Evolutionary conservation across 1,284 basidiomycete genomes (phyloP), one percentile per base, ranked within the genome.

Genomic region (Phlebopus sp.): DNA sequence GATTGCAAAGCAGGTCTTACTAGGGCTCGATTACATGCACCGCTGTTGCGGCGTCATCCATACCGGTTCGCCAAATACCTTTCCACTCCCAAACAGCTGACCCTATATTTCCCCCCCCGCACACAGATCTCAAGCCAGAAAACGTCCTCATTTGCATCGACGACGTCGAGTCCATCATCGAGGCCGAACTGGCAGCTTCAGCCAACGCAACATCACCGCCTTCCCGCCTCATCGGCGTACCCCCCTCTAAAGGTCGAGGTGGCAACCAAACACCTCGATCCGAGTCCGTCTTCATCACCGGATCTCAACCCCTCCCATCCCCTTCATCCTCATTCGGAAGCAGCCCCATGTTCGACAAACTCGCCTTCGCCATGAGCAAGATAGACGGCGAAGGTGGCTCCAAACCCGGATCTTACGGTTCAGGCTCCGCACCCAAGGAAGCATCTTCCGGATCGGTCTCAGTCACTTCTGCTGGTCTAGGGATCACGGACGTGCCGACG

Each of bases 71-170:
- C 65, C 36, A 55, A n/a, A 62, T 49, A 66, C 64, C 46, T 25
- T 46, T 30, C 30, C 19, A 42, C 13, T 36, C 30, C 18, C 35
- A 36, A 18, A 17, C 37, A 25, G 37, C 47, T 42, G 31, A 37
- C 45, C 42, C 50, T 46, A 48, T 56, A 42, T 18, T 30, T 23
- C 6, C 6, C 6, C 6, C 21, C 6, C 21, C 21, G 6, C 47
- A 9, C 35, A 14, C 53, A 83, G 95, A 99, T 69, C 78, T 99
- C 56, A 99, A 99, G 70, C 96, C 96, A 0, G 96, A 99, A 68
- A 99, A 99, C 70, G 94, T 99, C 29, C 80, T 99, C 46, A 95
- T 99, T 58, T 90, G 85, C 69, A 98, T 99, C 62, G 96, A 98
- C 59, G 92, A 98, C 63, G 96, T 99, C 57, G 96, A 99, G 65